These are phyloP conservation scores for Rhododendron molle DNA, from an alignment of 148 eudicot species.

Conservation along the genomic window DNA sequence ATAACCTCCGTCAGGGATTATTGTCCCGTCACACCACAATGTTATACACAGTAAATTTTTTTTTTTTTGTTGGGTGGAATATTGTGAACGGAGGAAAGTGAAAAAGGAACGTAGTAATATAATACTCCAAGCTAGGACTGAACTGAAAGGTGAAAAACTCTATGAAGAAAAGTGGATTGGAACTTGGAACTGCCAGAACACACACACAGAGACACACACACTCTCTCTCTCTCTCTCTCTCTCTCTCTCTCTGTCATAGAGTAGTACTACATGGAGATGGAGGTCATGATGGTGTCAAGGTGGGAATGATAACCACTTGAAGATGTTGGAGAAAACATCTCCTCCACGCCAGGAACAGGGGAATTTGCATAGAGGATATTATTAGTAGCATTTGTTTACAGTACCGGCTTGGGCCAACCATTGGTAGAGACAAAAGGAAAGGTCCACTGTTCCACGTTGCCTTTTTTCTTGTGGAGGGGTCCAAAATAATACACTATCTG, in stretches of 20 bases:
- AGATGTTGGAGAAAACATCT: constrained; percentile 5
- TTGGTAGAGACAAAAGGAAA: neutral
- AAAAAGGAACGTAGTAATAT: neutral
- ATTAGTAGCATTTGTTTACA: neutral
- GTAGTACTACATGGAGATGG: neutral
- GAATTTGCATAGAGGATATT: neutral
- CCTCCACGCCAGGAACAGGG: neutral
- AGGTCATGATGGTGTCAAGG: constrained; percentile 6
- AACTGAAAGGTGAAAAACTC: neutral
- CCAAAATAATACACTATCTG: neutral
- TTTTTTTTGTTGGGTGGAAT: neutral
- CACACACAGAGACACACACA: too few relatives aligned
- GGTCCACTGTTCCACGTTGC: neutral
- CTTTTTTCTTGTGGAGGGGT: neutral
- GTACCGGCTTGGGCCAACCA: neutral
- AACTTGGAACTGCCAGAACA: constrained; percentile 6
- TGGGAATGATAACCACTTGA: neutral
- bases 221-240: constrained; percentile 5
- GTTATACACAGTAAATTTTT: neutral
- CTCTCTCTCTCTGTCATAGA: neutral
- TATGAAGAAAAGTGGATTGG: neutral
- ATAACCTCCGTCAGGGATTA: too few relatives aligned
- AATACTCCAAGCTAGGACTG: neutral
- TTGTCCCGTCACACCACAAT: too few relatives aligned
- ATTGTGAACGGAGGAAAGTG: neutral